Evolutionary conservation across 2,329 filamentous ascomycete genomes (phyloP), one percentile per base, ranked within the genome.

Genomic region (Aspergillus versicolor): DNA sequence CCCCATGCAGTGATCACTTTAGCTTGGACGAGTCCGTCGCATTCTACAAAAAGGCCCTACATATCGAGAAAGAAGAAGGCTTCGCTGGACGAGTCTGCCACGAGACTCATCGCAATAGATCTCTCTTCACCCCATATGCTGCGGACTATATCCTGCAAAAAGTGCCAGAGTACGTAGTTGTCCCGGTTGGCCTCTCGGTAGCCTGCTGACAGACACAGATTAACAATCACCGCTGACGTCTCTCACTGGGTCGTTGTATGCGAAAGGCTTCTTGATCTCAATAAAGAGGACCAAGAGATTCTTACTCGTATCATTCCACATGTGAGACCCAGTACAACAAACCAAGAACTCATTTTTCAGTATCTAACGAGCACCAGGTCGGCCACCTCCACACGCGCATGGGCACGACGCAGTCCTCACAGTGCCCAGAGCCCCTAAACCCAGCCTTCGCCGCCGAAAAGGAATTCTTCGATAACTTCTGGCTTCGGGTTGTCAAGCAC

Each of bases 381-480:
- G 58, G 65, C 27, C 72, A 75, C 43, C 71, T 74, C 21, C 72
- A 75, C 50, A 62, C 72, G 1, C 64, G 73, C 24, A 73, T 72
- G 17, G 70, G 73, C 15, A 75, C 72, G 9, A 73, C 72, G 2
- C 72, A 75, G 30, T 67, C 72, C 0, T 74, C 73, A 0, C 73
- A 75, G 45, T 74, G 72, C 24, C 70, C 71, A 1, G 71, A 75
- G 4, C 73, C 73, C 2, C 63, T 66, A 2, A 65, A 73, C 32
- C 64, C 66, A 0, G 55, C 61, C 19, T 75, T 71, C 30, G 56
- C 60, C 4, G 49, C 63, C 1, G 72, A 75, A 49, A 59, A 67
- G 34, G 52, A 58, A 1, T 74, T 71, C 52, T 73, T 75, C 34
- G 72, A 75, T 21, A 65, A 62, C 5, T 44, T 63, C 5, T 67